Conservation (phyloP, 768 basidiomycete species). For the Lepiota brunneoincarnata region DNA sequence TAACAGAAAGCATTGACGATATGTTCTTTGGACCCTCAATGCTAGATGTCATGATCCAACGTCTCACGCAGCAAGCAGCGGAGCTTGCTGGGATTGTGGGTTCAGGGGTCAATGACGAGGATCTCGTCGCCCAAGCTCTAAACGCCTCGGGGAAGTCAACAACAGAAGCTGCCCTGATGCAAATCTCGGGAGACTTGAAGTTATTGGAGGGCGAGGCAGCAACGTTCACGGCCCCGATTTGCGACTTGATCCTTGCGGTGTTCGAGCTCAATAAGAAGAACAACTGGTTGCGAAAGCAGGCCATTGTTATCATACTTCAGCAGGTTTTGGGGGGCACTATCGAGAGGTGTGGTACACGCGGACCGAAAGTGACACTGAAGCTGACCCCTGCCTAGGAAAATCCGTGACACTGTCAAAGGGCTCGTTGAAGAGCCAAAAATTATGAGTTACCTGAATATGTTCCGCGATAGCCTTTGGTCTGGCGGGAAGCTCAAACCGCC, state of each 20-base stretch:
- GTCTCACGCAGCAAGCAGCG: constrained; percentile 85
- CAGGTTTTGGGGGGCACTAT: constrained; percentile 95
- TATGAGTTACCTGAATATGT: constrained; percentile 57
- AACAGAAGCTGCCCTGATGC: constrained; percentile 68
- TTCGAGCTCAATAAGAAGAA: constrained; percentile 96
- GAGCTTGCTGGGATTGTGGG: constrained; percentile 85
- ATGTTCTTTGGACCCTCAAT: constrained; percentile 96
- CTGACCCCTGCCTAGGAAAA: constrained; percentile 55
- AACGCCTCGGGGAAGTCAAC: constrained; percentile 64
- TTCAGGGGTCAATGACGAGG: constrained; percentile 77
- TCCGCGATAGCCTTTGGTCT: constrained; percentile 83
- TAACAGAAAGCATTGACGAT: constrained; percentile 94
- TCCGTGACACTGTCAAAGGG: constrained; percentile 72
- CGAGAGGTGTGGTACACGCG: constrained; percentile 64
- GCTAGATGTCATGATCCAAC: constrained; percentile 92
- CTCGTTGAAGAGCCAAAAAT: constrained; percentile 70
- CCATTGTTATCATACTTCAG: constrained; percentile 94
- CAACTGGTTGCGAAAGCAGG: constrained; percentile 94
- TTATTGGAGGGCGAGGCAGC: constrained; percentile 86
- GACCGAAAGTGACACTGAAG: not conserved
- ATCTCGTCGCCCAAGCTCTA: constrained; percentile 77
- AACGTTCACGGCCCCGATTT: constrained; percentile 90
- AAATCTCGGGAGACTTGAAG: constrained; percentile 74
- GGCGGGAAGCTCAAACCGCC: constrained; percentile 70
- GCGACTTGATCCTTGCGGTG: constrained; percentile 87